These are phyloP conservation scores for Taphrina communis DNA, from an alignment of 1,139 yeast genomes.

Conservation along the genomic window DNA sequence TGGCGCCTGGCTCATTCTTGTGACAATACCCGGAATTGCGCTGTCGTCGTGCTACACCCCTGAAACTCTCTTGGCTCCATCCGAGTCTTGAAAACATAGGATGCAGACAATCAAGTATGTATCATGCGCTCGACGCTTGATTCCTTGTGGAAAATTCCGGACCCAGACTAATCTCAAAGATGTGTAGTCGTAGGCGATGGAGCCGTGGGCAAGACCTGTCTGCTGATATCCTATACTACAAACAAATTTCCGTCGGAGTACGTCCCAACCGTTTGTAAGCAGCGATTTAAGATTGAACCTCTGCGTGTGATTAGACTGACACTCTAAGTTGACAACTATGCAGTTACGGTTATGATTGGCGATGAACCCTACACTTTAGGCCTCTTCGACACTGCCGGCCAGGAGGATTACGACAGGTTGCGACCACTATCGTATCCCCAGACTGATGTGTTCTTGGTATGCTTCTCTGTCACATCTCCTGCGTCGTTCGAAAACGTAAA, in stretches of 20 bases:
- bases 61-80: not conserved
- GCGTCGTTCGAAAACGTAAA: slow-evolving; percentile 97
- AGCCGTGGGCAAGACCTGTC: slow-evolving; percentile 94
- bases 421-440: slow-evolving; percentile 97
- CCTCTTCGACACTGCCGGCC: slow-evolving; percentile 97
- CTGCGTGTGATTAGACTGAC: not conserved
- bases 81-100: not conserved
- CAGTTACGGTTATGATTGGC: slow-evolving; percentile 97
- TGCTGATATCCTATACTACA: slow-evolving; percentile 86
- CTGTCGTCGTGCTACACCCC: not conserved
- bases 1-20: not conserved
- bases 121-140: not conserved
- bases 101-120: slow-evolving; percentile 33
- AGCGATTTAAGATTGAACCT: not conserved
- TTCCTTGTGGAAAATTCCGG: not conserved
- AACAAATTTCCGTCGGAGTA: slow-evolving; percentile 87
- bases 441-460: slow-evolving; percentile 92
- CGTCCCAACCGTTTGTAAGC: slow-evolving; percentile 70
- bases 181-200: slow-evolving; percentile 98
- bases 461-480: slow-evolving; percentile 94
- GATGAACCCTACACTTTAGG: slow-evolving; percentile 98
- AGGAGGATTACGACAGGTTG: slow-evolving; percentile 96
- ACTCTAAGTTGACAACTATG: slow-evolving; percentile 78
- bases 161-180: slow-evolving; percentile 52
- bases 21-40: not conserved